Evolutionary conservation across 495 filamentous ascomycete genomes (phyloP).

Genomic region (Daldinia vernicosa): DNA sequence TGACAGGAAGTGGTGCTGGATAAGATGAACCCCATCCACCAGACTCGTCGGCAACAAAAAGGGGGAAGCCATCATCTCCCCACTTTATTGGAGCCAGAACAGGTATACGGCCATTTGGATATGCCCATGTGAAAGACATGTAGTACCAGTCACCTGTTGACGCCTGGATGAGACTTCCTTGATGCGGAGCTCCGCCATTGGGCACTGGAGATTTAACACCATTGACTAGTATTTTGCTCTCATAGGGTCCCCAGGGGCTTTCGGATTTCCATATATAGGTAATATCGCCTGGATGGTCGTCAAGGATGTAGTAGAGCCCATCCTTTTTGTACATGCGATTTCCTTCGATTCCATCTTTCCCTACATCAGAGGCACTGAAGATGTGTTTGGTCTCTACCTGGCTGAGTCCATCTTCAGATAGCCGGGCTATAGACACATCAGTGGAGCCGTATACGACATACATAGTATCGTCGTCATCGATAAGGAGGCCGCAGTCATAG

Average conservation of each 20-base stretch:
- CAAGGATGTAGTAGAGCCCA: slow-evolving; percentile 64
- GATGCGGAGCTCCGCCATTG: slow-evolving; percentile 58
- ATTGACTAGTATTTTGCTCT: slow-evolving; percentile 48
- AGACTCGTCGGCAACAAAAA: slow-evolving; percentile 47
- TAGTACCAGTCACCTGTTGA: slow-evolving; percentile 66
- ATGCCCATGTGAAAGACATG: slow-evolving; percentile 64
- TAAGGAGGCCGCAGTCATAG: slow-evolving; percentile 66
- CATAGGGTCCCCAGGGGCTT: slow-evolving; percentile 60
- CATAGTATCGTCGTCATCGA: slow-evolving; percentile 66
- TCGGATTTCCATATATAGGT: slow-evolving; percentile 60
- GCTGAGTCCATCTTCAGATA: slow-evolving; percentile 56
- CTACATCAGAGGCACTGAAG: slow-evolving; percentile 47
- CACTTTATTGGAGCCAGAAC: slow-evolving; percentile 64
- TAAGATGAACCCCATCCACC: slow-evolving; percentile 59
- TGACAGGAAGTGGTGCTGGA: slow-evolving; percentile 50
- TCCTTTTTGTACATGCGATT: slow-evolving; percentile 65
- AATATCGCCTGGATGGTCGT: slow-evolving; percentile 54
- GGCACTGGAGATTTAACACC: slow-evolving; percentile 53
- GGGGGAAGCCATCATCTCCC: slow-evolving; percentile 60
- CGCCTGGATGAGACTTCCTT: slow-evolving; percentile 66
- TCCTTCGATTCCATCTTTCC: slow-evolving; percentile 59
- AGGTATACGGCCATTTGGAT: slow-evolving; percentile 65
- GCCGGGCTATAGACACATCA: slow-evolving; percentile 59
- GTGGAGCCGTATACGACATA: slow-evolving; percentile 65
- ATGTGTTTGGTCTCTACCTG: slow-evolving; percentile 56